Base-by-base conservation (phyloP, 129 eudicot species). In the Flaveria brownii region DNA sequence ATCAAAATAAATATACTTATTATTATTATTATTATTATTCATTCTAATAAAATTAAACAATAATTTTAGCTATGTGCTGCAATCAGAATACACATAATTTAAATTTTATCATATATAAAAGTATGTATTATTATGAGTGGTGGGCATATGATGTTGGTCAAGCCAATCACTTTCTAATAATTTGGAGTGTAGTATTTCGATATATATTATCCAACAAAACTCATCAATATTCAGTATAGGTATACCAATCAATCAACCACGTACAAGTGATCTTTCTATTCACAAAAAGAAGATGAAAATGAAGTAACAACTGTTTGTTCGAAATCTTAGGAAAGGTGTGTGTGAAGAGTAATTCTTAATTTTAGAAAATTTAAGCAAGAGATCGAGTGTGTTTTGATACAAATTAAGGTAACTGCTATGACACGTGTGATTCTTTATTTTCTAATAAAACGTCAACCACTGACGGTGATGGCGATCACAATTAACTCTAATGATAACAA, bases 211-310 rank as follows among this genome's bases (percentile, higher is more conserved):
- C 63, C 36, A 72, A 71, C 50, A 47, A 17, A 33, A 54, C 67
- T 54, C 76, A 54, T 51, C 28, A 52, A 30, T 9, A 30, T 51
- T 11, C 12, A 25, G 28, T 61, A 18, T 61, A 61, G 68, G 68
- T 61, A 61, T 26, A 43, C 42, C 68, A 26, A 61, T 61, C 68
- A 61, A 61, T 61, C 68, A 61, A 61, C 68, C 68, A 61, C 41
- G 41, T 36, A 36, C 68, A 61, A 61, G 68, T 61, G 13, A 28
- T 26, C 41, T 25, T 25, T 61, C 68, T 26, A 25, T 25, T 26
- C n/a, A 4, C 7, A 13, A 26, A 61, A 61, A 61, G 68, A 61
- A 25, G 68, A 61, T 26, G 68, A 61, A 9, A 61, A 26, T 61
- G 68, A 61, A 26, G 42, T 61, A 61, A 28, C 68, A 61, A 5